Evolutionary conservation across 2,329 filamentous ascomycete species (phyloP), one percentile per base, ranked within the genome.

Genomic region (Pseudopyrenochaeta lycopersici): DNA sequence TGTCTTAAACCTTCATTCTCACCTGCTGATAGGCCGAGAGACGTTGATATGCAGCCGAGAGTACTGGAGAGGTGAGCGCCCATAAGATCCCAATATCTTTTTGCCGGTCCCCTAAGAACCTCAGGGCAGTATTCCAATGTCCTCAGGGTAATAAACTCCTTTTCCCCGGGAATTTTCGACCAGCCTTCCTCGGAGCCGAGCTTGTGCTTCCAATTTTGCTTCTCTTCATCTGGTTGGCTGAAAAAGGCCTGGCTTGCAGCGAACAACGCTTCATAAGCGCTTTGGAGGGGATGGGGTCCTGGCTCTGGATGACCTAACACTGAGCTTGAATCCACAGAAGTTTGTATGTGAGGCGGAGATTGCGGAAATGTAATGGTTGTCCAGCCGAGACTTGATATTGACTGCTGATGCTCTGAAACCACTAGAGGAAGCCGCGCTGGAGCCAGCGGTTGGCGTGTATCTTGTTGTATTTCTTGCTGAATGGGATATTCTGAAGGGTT

Each of bases 141-240:
- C 4, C 74, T 63, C 2, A 76, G 45, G 0, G 74, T 76, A 53
- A 76, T 73, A 56, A 76, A 76, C 52, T 76, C 74, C 48, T 76
- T 76, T 47, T 76, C 74, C 7, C 74, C 73, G 0, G 60, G 62
- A 15, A 76, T 71, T 17, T 62, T 63, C 18, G 61, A 64, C 70
- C 71, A 76, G 30, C 74, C 74, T 60, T 76, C 74, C 60, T 76
- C 74, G 35, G 63, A 62, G 15, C 67, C 64, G 30, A 74, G 66
- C n/a, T 61, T 61, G 35, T 70, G 72, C 31, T 68, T 68, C 71
- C 70, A 76, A 32, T 54, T 36, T 14, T 43, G 14, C 38, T 76
- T 76, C 27, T 69, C 56, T 0, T 49, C 32, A 30, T 54, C 47
- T 6, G 68, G 62, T 1, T 63, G 64, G 21, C 56, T 49, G 57